phyloP scores from a whole-genome alignment of 2,329 filamentous ascomycete species.

The Dendryphion nanum region DNA sequence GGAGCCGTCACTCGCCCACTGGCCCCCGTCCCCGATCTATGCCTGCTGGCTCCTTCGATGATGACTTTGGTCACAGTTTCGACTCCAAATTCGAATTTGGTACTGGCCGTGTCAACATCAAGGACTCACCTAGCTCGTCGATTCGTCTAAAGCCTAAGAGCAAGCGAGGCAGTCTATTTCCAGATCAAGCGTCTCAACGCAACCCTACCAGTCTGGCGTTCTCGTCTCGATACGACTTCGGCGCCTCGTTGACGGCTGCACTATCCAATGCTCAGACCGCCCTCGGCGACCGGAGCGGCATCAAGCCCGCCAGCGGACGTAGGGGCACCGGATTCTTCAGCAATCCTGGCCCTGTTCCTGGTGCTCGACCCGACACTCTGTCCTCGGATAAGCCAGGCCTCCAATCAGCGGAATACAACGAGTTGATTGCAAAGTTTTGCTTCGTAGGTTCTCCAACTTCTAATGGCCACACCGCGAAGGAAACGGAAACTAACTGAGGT shows the following conservation, averaged over 20 bases:
- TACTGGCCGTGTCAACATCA: slow-evolving; percentile 45
- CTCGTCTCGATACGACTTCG: slow-evolving; percentile 92
- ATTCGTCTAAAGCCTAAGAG: slow-evolving; percentile 70
- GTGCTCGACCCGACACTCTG: slow-evolving; percentile 52
- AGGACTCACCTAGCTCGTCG: slow-evolving; percentile 58
- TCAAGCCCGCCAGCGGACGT: slow-evolving; percentile 31
- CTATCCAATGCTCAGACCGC: slow-evolving; percentile 71
- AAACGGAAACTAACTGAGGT: slow-evolving; percentile 42
- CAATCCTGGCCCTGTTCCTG: slow-evolving; percentile 43
- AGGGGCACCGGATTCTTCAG: slow-evolving; percentile 31
- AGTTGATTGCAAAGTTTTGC: slow-evolving; percentile 98
- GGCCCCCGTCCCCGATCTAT: slow-evolving; percentile 50
- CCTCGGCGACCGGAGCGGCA: slow-evolving; percentile 55
- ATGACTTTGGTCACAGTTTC: slow-evolving; percentile 65
- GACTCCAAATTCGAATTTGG: slow-evolving; percentile 49
- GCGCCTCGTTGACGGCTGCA: slow-evolving; percentile 82
- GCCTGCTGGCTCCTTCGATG: slow-evolving; percentile 58
- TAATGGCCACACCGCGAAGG: slow-evolving; percentile 33
- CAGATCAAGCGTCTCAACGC: slow-evolving; percentile 52
- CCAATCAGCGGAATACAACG: slow-evolving; percentile 87
- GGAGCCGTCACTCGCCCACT: slow-evolving; percentile 47
- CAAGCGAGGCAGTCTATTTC: slow-evolving; percentile 60
- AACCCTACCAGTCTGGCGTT: slow-evolving; percentile 68
- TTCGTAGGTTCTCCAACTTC: slow-evolving; percentile 78
- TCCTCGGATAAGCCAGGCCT: slow-evolving; percentile 66